Evolutionary conservation across 2,329 filamentous ascomycete species (phyloP).

Genomic region (Metarhizium guizhouense): DNA sequence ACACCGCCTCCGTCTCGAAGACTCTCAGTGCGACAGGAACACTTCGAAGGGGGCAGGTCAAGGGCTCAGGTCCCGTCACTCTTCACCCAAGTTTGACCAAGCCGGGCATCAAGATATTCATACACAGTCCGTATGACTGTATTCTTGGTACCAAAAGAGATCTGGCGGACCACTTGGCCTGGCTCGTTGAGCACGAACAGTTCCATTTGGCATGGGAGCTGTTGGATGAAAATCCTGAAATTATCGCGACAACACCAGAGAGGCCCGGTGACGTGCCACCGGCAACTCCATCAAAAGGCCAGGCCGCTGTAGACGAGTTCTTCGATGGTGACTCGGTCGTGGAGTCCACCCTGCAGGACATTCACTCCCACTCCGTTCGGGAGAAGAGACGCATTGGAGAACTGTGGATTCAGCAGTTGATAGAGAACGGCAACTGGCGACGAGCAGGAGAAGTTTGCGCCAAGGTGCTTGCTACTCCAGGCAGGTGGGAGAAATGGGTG

Average conservation of each 20-base stretch:
- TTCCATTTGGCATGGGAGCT: conserved; percentile 86
- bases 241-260: conserved; percentile 36
- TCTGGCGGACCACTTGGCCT: conserved; percentile 72
- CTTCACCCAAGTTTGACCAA: conserved; percentile 48
- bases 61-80: conserved; percentile 19
- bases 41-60: conserved; percentile 17
- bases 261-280: conserved; percentile 29
- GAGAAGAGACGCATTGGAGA: conserved; percentile 91
- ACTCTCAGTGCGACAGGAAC: conserved; percentile 24
- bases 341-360: conserved; percentile 47
- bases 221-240: conserved; percentile 78
- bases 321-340: conserved; percentile 58
- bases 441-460: conserved; percentile 73
- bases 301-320: conserved; percentile 48
- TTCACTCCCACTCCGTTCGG: conserved; percentile 62
- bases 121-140: conserved; percentile 94
- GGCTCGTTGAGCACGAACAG: conserved; percentile 73
- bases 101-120: conserved; percentile 66
- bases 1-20: conserved; percentile 37
- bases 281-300: conserved; percentile 31
- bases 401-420: conserved; percentile 82
- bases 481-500: conserved; percentile 92
- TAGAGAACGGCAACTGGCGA: conserved; percentile 65
- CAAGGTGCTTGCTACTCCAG: conserved; percentile 69
- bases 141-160: conserved; percentile 87